These are phyloP conservation scores for Acacia pycnantha DNA, from an alignment of 331 rosid genomes.

Conservation along the genomic window DNA sequence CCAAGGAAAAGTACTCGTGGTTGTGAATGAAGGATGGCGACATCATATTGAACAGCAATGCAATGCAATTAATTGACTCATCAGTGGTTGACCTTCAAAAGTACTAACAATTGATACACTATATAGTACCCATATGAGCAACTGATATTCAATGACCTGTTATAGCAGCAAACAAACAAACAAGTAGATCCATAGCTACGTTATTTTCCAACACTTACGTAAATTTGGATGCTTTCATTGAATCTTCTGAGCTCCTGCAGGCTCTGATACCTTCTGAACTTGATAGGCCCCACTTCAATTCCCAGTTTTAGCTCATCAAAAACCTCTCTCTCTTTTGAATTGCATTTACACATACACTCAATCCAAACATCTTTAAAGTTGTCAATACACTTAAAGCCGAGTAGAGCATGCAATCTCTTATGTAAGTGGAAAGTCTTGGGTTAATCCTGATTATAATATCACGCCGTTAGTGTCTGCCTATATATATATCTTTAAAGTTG, in stretches of 20 bases:
- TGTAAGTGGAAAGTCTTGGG: no score
- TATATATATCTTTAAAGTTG: no score
- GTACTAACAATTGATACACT: background rate
- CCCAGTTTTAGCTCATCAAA: background rate
- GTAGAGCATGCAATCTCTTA: no score
- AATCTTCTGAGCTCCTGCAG: background rate
- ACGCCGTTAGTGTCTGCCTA: no score
- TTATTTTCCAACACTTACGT: background rate
- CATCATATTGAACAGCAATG: background rate
- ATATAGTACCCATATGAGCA: no score
- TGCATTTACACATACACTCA: background rate
- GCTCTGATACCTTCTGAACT: background rate
- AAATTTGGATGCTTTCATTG: background rate
- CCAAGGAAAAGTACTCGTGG: background rate
- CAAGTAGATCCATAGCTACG: background rate
- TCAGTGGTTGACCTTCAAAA: background rate
- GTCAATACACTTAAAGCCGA: no score
- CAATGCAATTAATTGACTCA: background rate
- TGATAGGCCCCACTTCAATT: background rate
- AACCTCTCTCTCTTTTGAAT: background rate
- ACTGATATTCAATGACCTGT: background rate
- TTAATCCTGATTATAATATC: no score
- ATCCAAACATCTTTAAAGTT: background rate
- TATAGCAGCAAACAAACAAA: background rate
- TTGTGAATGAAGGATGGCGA: background rate